A percentile compares a stretch with the other conserved stretches of the same genome.
These are phyloP conservation scores for Pythium vanterpoolii DNA, from an alignment of 352 stramenopile species.

Conservation along the genomic window DNA sequence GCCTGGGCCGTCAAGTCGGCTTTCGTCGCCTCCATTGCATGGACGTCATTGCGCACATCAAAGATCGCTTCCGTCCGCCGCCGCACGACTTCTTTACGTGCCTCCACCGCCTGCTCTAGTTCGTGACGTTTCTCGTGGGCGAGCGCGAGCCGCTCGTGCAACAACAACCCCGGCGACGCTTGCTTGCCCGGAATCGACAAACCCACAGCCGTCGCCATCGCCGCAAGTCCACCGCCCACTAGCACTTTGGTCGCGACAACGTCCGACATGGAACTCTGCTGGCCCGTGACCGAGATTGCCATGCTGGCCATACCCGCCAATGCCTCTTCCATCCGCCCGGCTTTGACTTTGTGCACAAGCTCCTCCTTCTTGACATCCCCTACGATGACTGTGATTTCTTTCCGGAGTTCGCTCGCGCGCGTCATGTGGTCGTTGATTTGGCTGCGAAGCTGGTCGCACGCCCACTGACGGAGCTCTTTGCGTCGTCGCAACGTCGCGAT, in stretches of 20 bases:
- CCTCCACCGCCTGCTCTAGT: constrained; percentile 27
- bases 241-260: constrained; percentile 17
- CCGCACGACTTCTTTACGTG: constrained; percentile 31
- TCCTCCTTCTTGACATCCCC: constrained; percentile 58
- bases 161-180: not conserved
- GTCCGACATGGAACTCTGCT: constrained; percentile 20
- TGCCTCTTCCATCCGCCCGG: constrained; percentile 48
- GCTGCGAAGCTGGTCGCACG: constrained; percentile 47
- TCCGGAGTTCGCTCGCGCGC: constrained; percentile 58
- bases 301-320: constrained; percentile 8
- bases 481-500: constrained; percentile 39
- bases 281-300: constrained; percentile 1
- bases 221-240: constrained; percentile 14
- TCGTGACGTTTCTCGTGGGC: constrained; percentile 11
- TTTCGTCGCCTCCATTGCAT: constrained; percentile 31
- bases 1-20: constrained; percentile 23
- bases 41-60: constrained; percentile 41
- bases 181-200: not conserved
- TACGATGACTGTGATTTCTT: constrained; percentile 38
- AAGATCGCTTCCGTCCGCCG: constrained; percentile 61
- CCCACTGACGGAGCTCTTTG: constrained; percentile 48
- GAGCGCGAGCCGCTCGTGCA: constrained; percentile 16
- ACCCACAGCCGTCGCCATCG: constrained; percentile 14
- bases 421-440: constrained; percentile 54
- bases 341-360: constrained; percentile 44